A percentile compares a stretch with the other conserved stretches of the same genome.
Evolutionary conservation across 1,284 basidiomycete genomes (phyloP).

Genomic region (Trametes hirsuta): DNA sequence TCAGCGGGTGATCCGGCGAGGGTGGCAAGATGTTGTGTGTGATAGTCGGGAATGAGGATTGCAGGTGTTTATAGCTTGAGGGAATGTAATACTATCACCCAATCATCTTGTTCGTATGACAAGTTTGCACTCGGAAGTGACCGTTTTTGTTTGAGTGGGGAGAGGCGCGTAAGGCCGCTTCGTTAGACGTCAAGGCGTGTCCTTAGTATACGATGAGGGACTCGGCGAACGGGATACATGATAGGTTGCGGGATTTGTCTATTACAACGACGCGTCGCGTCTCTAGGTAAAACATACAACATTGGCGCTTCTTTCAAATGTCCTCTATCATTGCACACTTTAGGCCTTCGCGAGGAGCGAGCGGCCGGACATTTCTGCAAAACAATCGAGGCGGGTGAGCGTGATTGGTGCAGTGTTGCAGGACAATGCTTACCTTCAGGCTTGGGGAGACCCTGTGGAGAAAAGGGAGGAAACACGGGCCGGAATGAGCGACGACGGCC

Average conservation of each 20-base stretch:
- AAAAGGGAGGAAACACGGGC: background rate
- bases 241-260: background rate
- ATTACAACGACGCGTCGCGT: constrained; percentile 1
- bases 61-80: too few relatives aligned
- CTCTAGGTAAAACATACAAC: constrained; percentile 14
- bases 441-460: constrained; percentile 50
- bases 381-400: background rate
- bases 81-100: too few relatives aligned
- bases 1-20: background rate
- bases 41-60: too few relatives aligned
- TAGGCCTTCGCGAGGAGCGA: constrained; percentile 49
- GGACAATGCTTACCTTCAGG: constrained; percentile 54
- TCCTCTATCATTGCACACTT: constrained; percentile 12
- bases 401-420: background rate
- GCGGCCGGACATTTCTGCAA: constrained; percentile 59
- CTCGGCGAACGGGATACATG: too few relatives aligned
- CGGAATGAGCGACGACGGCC: background rate
- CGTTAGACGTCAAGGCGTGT: too few relatives aligned
- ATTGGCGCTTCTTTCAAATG: constrained; percentile 4
- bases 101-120: too few relatives aligned
- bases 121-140: too few relatives aligned
- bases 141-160: too few relatives aligned
- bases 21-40: background rate
- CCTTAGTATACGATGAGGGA: too few relatives aligned
- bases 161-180: too few relatives aligned